These are phyloP conservation scores for Lactarius trivialis DNA, from an alignment of 768 basidiomycete genomes.

Conservation along the genomic window DNA sequence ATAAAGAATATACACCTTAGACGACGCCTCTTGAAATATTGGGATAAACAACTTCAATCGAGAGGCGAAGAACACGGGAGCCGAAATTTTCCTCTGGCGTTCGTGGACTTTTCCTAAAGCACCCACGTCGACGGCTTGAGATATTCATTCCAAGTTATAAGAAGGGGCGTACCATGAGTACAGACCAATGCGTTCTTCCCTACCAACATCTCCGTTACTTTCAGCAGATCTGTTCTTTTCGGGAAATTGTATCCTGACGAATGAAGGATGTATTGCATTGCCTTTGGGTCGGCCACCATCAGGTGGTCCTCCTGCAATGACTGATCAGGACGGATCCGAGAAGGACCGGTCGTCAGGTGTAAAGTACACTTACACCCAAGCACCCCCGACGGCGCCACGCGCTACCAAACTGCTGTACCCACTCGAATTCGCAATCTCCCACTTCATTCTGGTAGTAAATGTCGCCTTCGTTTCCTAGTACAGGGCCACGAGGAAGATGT, in stretches of 20 bases:
- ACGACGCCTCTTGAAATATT: constrained; percentile 21
- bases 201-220: constrained; percentile 21
- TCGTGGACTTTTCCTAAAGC: constrained; percentile 22
- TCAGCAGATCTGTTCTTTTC: constrained; percentile 17
- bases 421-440: constrained; percentile 23
- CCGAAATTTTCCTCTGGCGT: constrained; percentile 26
- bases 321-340: not conserved
- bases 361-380: constrained; percentile 17
- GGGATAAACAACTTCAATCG: constrained; percentile 26
- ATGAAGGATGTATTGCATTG: constrained; percentile 28
- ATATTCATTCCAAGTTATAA: no score
- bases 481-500: not conserved
- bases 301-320: constrained; percentile 1
- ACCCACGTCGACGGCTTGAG: not conserved
- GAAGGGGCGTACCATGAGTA: constrained; percentile 17
- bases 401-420: constrained; percentile 13
- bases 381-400: constrained; percentile 20
- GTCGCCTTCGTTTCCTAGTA: constrained; percentile 26
- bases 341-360: not conserved
- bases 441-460: constrained; percentile 24
- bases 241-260: constrained; percentile 28
- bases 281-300: constrained; percentile 17
- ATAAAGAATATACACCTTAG: constrained; percentile 19
- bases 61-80: constrained; percentile 24
- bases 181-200: constrained; percentile 20